Percentiles rank a stretch among this genome's conserved stretches.
These are phyloP conservation scores for Coemansia sp. DNA, from an alignment of 192 early-diverging fungal species.

Conservation along the genomic window DNA sequence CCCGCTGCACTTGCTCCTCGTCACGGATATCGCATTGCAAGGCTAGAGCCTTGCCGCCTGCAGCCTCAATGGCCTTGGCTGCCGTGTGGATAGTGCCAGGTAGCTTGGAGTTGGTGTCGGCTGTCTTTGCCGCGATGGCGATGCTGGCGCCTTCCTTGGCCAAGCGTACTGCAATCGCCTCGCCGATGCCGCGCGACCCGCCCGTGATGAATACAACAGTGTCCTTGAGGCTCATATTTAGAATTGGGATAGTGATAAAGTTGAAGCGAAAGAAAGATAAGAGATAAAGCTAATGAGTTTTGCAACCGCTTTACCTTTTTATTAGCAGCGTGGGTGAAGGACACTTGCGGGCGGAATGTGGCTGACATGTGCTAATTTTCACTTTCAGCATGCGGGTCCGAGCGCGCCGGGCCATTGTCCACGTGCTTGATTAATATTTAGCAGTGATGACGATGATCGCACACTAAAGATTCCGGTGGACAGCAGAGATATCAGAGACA, in stretches of 20 bases:
- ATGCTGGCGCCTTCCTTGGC: slow-evolving; percentile 71
- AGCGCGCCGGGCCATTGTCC: neutral
- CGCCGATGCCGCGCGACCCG: slow-evolving; percentile 75
- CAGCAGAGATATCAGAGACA: neutral
- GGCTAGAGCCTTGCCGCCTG: slow-evolving; percentile 75
- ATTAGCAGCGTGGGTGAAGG: neutral
- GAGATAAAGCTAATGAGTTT: neutral
- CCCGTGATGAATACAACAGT: slow-evolving; percentile 63
- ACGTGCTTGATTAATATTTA: neutral
- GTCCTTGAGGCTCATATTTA: slow-evolving; percentile 51
- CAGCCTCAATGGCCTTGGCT: slow-evolving; percentile 72
- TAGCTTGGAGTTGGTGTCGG: slow-evolving; percentile 68
- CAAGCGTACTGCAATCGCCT: slow-evolving; percentile 70
- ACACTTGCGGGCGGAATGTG: neutral
- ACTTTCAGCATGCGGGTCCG: slow-evolving; percentile 6
- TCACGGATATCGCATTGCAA: slow-evolving; percentile 83
- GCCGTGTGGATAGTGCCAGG: slow-evolving; percentile 84
- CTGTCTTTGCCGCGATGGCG: slow-evolving; percentile 79
- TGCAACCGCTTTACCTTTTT: neutral
- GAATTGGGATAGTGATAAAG: neutral
- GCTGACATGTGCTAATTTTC: neutral
- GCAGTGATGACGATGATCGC: neutral
- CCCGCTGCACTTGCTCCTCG: slow-evolving; percentile 70
- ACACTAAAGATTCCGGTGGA: neutral
- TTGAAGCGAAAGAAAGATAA: neutral